Percentiles rank a stretch among this genome's conserved stretches.
phyloP scores from a whole-genome alignment of 2,329 filamentous ascomycete genomes.

The Calonectria pseudoturangicola region DNA sequence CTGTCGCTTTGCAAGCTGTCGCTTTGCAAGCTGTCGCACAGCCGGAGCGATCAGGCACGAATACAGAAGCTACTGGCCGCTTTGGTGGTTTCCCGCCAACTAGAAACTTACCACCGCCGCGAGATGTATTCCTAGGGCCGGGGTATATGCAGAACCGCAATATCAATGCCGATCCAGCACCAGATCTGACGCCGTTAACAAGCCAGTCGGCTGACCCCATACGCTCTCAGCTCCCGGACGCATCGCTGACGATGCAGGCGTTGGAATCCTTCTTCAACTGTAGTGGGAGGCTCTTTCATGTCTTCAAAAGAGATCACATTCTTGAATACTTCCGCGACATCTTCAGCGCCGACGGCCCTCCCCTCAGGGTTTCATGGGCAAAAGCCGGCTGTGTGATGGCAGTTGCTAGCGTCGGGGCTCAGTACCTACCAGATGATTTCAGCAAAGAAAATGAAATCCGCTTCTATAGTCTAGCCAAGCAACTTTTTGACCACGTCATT shows the following conservation, averaged over 20 bases:
- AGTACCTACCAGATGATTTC: conserved; percentile 11
- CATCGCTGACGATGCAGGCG: not conserved
- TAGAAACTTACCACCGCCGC: too few relatives aligned
- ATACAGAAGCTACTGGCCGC: too few relatives aligned
- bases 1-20: not conserved
- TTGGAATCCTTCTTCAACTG: conserved; percentile 8
- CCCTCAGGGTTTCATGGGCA: not conserved
- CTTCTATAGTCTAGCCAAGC: conserved; percentile 2
- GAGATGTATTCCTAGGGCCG: too few relatives aligned
- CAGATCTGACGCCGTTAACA: not conserved
- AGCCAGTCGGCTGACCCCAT: not conserved
- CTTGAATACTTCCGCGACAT: not conserved
- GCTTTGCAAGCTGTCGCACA: not conserved
- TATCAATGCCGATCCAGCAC: not conserved
- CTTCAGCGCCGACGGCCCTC: not conserved
- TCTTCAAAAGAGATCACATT: not conserved
- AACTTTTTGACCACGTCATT: conserved; percentile 1
- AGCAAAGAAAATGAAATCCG: not conserved
- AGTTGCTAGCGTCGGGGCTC: conserved; percentile 2
- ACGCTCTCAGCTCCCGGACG: not conserved
- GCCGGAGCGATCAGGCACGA: too few relatives aligned
- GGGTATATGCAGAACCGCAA: too few relatives aligned
- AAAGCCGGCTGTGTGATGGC: not conserved
- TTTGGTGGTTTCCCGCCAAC: too few relatives aligned
- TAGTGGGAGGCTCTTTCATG: conserved; percentile 18